phyloP scores from a whole-genome alignment of 768 basidiomycete species.

The Kondoa subrosea region DNA sequence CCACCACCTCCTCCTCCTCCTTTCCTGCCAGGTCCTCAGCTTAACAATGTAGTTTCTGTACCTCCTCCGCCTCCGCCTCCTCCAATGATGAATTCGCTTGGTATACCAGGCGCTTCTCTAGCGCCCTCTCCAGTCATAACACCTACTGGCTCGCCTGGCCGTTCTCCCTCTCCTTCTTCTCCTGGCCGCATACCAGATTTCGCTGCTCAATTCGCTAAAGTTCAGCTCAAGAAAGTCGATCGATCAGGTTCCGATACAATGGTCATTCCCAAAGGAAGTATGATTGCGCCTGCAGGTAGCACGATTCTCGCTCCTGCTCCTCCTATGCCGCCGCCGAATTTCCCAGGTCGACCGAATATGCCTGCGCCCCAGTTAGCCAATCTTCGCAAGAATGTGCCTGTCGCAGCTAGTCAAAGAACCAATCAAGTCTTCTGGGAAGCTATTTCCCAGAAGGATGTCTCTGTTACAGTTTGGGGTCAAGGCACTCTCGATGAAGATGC shows the following conservation, averaged over 20 bases:
- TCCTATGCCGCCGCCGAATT: conserved; percentile 25
- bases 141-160: conserved; percentile 29
- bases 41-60: conserved; percentile 23
- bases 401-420: conserved; percentile 79
- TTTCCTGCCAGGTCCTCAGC: not conserved
- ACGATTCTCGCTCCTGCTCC: conserved; percentile 31
- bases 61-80: conserved; percentile 25
- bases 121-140: conserved; percentile 29
- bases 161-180: conserved; percentile 24
- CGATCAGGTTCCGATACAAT: not conserved
- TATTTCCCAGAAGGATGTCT: conserved; percentile 69
- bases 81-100: conserved; percentile 7
- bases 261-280: conserved; percentile 8
- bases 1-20: conserved; percentile 30
- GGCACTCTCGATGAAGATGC: conserved; percentile 32
- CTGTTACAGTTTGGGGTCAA: conserved; percentile 63
- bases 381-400: conserved; percentile 64
- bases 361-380: conserved; percentile 29
- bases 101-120: conserved; percentile 4
- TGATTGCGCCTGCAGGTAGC: conserved; percentile 28
- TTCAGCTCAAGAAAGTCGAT: conserved; percentile 8
- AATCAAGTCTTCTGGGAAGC: conserved; percentile 99
- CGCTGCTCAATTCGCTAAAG: not conserved
- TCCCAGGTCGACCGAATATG: conserved; percentile 20
- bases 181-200: not conserved